Evolutionary conservation across 352 stramenopile genomes (phyloP).

Genomic region (Aphanomyces astaci): DNA sequence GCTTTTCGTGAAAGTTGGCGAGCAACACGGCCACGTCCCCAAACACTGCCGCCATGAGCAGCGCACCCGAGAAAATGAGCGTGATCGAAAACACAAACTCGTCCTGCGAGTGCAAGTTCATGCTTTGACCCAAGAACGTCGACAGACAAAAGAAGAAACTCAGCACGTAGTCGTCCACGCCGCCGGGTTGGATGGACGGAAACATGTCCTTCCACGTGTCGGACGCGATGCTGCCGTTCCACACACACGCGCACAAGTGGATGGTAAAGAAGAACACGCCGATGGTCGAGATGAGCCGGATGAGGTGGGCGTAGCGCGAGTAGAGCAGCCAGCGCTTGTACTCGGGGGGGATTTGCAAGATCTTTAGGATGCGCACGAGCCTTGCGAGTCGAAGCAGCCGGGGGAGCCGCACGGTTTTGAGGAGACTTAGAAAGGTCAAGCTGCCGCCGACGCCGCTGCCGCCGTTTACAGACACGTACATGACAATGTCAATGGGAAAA

Average conservation of each 20-base stretch:
- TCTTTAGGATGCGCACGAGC: conserved; percentile 50
- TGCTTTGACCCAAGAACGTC: conserved; percentile 70
- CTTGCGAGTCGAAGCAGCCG: conserved; percentile 56
- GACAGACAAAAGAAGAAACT: conserved; percentile 59
- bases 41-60: conserved; percentile 80
- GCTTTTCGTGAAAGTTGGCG: conserved; percentile 76
- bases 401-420: conserved; percentile 59
- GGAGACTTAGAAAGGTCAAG: conserved; percentile 54
- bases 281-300: conserved; percentile 44
- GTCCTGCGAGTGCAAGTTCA: conserved; percentile 48
- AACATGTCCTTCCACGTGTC: conserved; percentile 39
- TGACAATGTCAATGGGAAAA: conserved; percentile 56
- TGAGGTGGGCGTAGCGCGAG: conserved; percentile 66
- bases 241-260: conserved; percentile 72
- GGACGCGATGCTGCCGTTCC: conserved; percentile 54
- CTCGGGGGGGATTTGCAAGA: conserved; percentile 68
- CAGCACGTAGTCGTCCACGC: conserved; percentile 44
- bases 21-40: conserved; percentile 83
- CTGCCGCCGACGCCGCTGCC: conserved; percentile 32
- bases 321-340: conserved; percentile 69
- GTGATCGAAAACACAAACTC: conserved; percentile 71
- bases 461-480: conserved; percentile 45
- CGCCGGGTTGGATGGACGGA: conserved; percentile 26
- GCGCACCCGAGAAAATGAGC: conserved; percentile 57
- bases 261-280: conserved; percentile 58